A percentile compares a stretch with the other conserved stretches of the same genome.
phyloP scores from a whole-genome alignment of 768 basidiomycete species.

The Exsudoporus frostii region DNA sequence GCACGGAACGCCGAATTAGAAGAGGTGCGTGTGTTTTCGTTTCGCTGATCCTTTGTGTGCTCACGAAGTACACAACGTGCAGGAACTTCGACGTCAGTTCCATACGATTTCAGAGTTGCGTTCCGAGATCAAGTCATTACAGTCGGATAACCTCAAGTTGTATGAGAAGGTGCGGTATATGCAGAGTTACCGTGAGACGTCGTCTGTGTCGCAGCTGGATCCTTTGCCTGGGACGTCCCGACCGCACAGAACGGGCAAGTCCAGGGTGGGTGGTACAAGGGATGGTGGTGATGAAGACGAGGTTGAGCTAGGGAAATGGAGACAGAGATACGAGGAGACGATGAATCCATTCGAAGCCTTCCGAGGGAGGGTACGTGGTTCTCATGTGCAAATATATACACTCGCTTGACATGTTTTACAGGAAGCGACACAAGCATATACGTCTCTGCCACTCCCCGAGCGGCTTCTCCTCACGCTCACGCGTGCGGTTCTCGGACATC shows the following conservation, averaged over 20 bases:
- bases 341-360: slow-evolving; percentile 99
- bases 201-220: slow-evolving; percentile 61
- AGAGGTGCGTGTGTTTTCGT: slow-evolving; percentile 53
- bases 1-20: slow-evolving; percentile 96
- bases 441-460: slow-evolving; percentile 88
- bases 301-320: slow-evolving; percentile 85
- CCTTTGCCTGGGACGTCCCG: slow-evolving; percentile 50
- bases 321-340: slow-evolving; percentile 88
- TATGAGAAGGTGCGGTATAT: slow-evolving; percentile 99
- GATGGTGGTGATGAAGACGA: slow-evolving; percentile 35
- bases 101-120: slow-evolving; percentile 93
- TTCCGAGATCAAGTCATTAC: slow-evolving; percentile 85
- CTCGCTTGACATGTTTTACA: slow-evolving; percentile 29
- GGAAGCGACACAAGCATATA: slow-evolving; percentile 95
- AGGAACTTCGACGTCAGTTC: slow-evolving; percentile 96
- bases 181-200: slow-evolving; percentile 90
- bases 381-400: not conserved
- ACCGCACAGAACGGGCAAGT: slow-evolving; percentile 2
- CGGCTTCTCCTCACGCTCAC: slow-evolving; percentile 84
- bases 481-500: slow-evolving; percentile 81
- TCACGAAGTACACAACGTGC: not conserved
- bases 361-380: slow-evolving; percentile 76
- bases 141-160: slow-evolving; percentile 93
- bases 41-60: not conserved
- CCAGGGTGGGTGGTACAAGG: not conserved